Evolutionary conservation across 805 yeast genomes (phyloP).

Genomic region (Cyberlindnera samutprakarnensis): DNA sequence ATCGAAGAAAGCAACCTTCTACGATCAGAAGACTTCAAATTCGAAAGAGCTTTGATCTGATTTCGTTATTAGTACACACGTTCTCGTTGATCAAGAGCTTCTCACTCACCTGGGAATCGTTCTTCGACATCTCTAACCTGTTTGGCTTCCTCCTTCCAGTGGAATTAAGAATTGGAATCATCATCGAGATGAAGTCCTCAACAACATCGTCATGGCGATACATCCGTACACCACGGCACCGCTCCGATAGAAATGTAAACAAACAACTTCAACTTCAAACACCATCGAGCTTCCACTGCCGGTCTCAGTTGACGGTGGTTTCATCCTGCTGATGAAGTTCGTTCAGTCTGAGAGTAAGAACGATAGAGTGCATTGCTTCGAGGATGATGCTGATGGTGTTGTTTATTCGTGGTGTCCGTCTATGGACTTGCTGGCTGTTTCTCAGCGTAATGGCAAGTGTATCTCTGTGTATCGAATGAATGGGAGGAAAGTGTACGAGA

Average conservation of each 20-base stretch:
- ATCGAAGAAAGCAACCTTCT: constrained; percentile 34
- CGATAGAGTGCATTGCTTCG: too few species aligned
- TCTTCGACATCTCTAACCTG: constrained; percentile 8
- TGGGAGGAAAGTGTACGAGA: constrained; percentile 46
- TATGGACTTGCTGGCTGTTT: constrained; percentile 44
- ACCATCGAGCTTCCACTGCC: too few species aligned
- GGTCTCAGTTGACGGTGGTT: too few species aligned
- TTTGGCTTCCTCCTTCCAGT: too few species aligned
- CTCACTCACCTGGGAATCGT: constrained; percentile 8
- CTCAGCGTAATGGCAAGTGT: constrained; percentile 35
- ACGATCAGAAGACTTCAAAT: constrained; percentile 77
- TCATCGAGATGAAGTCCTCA: too few species aligned
- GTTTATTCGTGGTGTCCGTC: constrained; percentile 38
- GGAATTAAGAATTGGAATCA: too few species aligned
- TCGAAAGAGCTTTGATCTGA: constrained; percentile 63
- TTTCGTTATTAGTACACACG: not conserved
- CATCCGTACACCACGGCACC: too few species aligned
- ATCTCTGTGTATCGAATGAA: constrained; percentile 46
- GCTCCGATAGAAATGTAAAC: constrained; percentile 3
- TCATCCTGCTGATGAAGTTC: too few species aligned
- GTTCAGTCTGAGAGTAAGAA: too few species aligned
- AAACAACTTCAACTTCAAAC: not conserved
- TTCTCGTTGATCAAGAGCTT: not conserved
- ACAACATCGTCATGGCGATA: too few species aligned
- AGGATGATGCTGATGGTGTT: constrained; percentile 11